phyloP scores from a whole-genome alignment of 495 filamentous ascomycete species.

The Aspergillus leporis region DNA sequence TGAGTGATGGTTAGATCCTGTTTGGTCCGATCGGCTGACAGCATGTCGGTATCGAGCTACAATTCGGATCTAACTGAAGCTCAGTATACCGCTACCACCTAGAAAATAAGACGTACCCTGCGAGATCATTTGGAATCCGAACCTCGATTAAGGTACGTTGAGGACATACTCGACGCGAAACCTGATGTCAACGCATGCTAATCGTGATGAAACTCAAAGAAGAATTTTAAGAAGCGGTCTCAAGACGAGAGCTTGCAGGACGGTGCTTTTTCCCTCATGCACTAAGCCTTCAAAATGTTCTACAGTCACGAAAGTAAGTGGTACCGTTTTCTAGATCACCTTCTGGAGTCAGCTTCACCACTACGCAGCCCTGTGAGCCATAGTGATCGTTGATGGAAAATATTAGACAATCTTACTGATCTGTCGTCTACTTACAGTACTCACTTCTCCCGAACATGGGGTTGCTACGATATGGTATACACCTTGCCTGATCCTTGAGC shows the following conservation, averaged over 20 bases:
- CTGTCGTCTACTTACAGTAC: constrained; percentile 54
- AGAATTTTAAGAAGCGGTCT: not conserved
- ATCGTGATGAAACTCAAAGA: not conserved
- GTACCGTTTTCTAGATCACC: not conserved
- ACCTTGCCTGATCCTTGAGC: not conserved
- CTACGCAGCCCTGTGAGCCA: not conserved
- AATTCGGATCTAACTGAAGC: not conserved
- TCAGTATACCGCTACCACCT: not conserved
- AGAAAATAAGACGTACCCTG: not conserved
- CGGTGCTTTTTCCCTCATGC: not conserved
- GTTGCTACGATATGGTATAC: constrained; percentile 89
- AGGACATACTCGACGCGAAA: not conserved
- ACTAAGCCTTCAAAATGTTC: constrained; percentile 64
- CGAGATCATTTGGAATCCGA: too few species aligned
- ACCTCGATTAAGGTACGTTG: not conserved
- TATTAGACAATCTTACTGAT: not conserved
- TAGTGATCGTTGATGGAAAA: not conserved
- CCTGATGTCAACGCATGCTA: not conserved
- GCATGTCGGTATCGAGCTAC: not conserved
- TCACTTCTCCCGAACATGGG: constrained; percentile 84
- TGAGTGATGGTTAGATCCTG: not conserved
- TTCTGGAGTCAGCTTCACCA: not conserved
- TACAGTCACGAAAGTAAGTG: constrained; percentile 85
- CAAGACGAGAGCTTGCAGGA: not conserved
- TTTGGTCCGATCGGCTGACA: not conserved